phyloP scores from a whole-genome alignment of 108 stramenopile species.

The Nitzschia putrida region DNA sequence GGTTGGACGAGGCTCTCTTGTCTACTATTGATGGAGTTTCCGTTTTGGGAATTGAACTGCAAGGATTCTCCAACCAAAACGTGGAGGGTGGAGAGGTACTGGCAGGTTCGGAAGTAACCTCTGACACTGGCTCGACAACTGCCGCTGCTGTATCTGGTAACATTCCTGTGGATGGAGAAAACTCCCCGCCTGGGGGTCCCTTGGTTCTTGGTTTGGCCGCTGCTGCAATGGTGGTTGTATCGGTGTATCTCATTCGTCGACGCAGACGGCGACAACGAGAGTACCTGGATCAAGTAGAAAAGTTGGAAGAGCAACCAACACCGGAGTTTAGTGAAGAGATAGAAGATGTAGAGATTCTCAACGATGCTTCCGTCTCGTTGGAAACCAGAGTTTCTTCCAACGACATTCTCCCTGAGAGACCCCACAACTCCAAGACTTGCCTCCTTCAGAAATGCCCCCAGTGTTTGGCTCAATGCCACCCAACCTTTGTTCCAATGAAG shows the following conservation, averaged over 20 bases:
- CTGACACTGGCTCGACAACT: not conserved
- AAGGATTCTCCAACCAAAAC: slow-evolving; percentile 5
- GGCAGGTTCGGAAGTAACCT: slow-evolving; percentile 4
- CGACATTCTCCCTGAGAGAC: too few relatives aligned
- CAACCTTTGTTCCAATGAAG: slow-evolving; percentile 6
- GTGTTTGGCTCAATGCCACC: not conserved
- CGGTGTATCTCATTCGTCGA: not conserved
- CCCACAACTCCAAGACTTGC: slow-evolving; percentile 1
- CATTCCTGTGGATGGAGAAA: slow-evolving; percentile 5
- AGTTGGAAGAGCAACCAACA: not conserved
- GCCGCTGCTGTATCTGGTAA: not conserved
- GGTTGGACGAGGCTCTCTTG: slow-evolving; percentile 8
- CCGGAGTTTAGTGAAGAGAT: not conserved
- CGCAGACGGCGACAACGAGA: not conserved
- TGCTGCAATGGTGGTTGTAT: not conserved
- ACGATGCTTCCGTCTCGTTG: slow-evolving; percentile 3
- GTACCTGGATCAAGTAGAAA: not conserved
- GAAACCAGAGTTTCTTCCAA: not conserved
- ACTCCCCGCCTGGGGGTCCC: not conserved
- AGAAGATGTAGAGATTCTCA: not conserved
- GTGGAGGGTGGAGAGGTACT: not conserved
- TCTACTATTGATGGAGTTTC: not conserved
- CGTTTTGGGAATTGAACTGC: not conserved
- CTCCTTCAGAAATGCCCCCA: not conserved
- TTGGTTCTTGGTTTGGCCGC: not conserved